Evolutionary conservation across 345 rosid species (phyloP).

Genomic region (Microcos paniculata): DNA sequence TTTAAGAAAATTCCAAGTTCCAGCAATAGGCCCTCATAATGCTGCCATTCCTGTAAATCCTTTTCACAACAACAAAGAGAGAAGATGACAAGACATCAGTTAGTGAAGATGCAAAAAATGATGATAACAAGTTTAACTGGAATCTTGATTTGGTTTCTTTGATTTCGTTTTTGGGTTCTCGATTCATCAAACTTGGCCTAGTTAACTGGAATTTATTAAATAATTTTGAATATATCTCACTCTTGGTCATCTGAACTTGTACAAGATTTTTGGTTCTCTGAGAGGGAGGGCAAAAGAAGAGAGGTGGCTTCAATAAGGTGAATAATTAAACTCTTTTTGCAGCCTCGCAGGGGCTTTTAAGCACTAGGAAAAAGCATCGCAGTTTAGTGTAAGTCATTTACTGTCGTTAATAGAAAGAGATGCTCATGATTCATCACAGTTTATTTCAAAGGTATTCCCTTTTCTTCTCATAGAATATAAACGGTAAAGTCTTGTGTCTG

Average conservation of each 20-base stretch:
- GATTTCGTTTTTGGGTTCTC: background rate
- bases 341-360: too few species aligned
- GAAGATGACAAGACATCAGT: background rate
- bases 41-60: background rate
- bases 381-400: too few species aligned
- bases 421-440: background rate
- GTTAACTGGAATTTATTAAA: too few species aligned
- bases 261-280: too few species aligned
- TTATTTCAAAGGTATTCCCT: background rate
- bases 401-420: too few species aligned
- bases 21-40: background rate
- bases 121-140: background rate
- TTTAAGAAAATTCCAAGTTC: background rate
- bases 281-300: too few species aligned
- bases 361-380: too few species aligned
- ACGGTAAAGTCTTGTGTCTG: background rate
- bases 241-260: too few species aligned
- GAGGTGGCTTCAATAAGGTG: too few species aligned
- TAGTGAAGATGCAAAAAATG: background rate
- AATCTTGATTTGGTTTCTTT: background rate
- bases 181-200: background rate
- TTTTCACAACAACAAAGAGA: background rate
- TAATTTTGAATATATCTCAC: too few species aligned
- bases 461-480: background rate
- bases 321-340: too few species aligned